Conservation (phyloP, 257 asterid genomes). For the Linaria vulgaris region DNA sequence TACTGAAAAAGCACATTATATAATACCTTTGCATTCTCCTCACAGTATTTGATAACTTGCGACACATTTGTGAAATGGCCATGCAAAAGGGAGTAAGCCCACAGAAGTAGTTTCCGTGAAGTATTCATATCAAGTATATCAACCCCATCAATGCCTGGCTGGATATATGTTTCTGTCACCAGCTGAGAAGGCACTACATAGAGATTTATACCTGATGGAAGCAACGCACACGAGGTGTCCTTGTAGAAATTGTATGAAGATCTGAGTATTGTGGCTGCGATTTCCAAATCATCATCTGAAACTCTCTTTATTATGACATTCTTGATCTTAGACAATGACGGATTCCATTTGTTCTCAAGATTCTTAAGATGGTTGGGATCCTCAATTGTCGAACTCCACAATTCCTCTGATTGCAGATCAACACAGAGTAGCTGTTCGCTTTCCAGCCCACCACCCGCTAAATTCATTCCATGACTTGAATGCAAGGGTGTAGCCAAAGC, state of each 20-base stretch:
- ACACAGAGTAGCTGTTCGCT: constrained; percentile 72
- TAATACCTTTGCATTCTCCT: constrained; percentile 77
- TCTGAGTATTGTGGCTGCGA: constrained; percentile 71
- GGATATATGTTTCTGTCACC: constrained; percentile 84
- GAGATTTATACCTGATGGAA: constrained; percentile 93
- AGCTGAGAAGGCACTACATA: constrained; percentile 88
- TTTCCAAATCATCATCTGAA: constrained; percentile 91
- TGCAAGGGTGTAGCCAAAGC: constrained; percentile 86
- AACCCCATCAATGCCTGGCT: constrained; percentile 90
- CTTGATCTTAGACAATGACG: constrained; percentile 72
- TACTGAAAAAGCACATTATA: neutral
- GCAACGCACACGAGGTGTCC: constrained; percentile 93
- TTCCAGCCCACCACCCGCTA: constrained; percentile 50
- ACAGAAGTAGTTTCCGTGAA: constrained; percentile 81
- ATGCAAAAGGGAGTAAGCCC: constrained; percentile 91
- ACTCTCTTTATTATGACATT: constrained; percentile 80
- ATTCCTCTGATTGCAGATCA: constrained; percentile 84
- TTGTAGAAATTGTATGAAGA: constrained; percentile 88
- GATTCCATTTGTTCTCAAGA: constrained; percentile 86
- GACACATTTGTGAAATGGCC: constrained; percentile 76
- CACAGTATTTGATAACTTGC: constrained; percentile 78
- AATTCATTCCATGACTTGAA: constrained; percentile 57
- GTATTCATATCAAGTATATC: constrained; percentile 96
- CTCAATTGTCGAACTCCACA: constrained; percentile 85
- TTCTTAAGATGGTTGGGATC: constrained; percentile 64